phyloP scores from a whole-genome alignment of 1,284 basidiomycete species.

The Leccinum fallax region DNA sequence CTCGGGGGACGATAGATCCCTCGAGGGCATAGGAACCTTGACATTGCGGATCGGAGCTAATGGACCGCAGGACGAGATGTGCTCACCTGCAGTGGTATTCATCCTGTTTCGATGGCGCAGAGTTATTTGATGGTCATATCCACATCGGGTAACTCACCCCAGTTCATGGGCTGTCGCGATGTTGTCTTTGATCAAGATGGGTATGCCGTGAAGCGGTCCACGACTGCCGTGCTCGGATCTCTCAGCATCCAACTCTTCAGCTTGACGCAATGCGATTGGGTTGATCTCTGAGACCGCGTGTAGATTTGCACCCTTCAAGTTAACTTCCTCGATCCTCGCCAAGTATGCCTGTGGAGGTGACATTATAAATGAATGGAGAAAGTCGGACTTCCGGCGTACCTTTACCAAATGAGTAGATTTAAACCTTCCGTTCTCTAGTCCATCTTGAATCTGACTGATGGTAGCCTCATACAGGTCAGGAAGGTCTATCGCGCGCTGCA shows the following conservation, averaged over 20 bases:
- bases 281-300: constrained; percentile 66
- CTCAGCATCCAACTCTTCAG: constrained; percentile 57
- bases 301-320: constrained; percentile 60
- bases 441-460: constrained; percentile 31
- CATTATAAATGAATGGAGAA: neutral
- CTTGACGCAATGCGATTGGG: constrained; percentile 54
- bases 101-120: constrained; percentile 43
- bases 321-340: constrained; percentile 72
- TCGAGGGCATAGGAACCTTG: constrained; percentile 59
- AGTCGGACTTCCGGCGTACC: constrained; percentile 4
- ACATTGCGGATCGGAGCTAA: constrained; percentile 1
- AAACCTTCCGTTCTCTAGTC: constrained; percentile 23
- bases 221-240: constrained; percentile 47
- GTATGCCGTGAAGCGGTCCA: constrained; percentile 68
- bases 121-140: neutral
- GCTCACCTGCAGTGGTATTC: constrained; percentile 56
- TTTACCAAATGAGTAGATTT: constrained; percentile 30
- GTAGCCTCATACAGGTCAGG: constrained; percentile 37
- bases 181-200: constrained; percentile 53
- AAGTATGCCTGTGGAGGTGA: constrained; percentile 57
- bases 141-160: constrained; percentile 37
- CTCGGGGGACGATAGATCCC: constrained; percentile 61
- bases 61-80: neutral
- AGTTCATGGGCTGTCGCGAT: constrained; percentile 37
- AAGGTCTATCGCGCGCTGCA: constrained; percentile 9